Percentiles rank a stretch among this genome's conserved stretches.
Conservation (phyloP, 2,329 filamentous ascomycete genomes). For the Fusarium graminum region DNA sequence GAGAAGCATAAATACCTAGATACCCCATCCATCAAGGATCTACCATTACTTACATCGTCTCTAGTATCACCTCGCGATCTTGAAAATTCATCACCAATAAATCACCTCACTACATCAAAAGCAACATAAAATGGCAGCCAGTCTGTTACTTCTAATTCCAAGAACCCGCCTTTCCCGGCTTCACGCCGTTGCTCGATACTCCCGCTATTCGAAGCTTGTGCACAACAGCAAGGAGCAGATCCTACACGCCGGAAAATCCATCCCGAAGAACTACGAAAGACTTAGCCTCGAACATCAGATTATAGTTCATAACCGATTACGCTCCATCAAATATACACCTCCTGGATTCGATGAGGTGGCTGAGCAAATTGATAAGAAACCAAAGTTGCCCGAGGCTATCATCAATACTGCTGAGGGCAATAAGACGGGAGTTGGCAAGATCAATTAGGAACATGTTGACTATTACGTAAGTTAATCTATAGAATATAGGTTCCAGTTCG, state of each 20-base stretch:
- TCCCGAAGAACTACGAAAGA: neutral
- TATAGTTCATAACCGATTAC: neutral
- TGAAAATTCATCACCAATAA: neutral
- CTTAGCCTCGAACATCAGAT: neutral
- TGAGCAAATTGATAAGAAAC: neutral
- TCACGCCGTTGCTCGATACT: neutral
- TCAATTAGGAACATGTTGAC: neutral
- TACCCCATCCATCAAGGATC: neutral
- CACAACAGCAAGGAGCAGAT: neutral
- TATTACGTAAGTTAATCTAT: too few relatives aligned
- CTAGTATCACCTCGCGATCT: neutral
- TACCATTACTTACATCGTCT: neutral
- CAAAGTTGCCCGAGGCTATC: neutral
- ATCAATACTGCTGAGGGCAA: neutral
- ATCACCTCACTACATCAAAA: neutral
- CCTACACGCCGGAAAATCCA: neutral
- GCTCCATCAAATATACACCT: neutral
- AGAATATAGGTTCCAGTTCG: neutral
- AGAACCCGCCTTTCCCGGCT: neutral
- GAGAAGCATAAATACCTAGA: neutral
- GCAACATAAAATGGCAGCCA: neutral
- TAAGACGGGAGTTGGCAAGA: neutral
- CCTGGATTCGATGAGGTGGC: neutral
- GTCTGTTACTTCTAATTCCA: neutral
- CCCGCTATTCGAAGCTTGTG: neutral